Percentiles rank a stretch among this genome's conserved stretches.
Evolutionary conservation across 805 yeast species (phyloP).

Genomic region (Pichia cephalocereana): DNA sequence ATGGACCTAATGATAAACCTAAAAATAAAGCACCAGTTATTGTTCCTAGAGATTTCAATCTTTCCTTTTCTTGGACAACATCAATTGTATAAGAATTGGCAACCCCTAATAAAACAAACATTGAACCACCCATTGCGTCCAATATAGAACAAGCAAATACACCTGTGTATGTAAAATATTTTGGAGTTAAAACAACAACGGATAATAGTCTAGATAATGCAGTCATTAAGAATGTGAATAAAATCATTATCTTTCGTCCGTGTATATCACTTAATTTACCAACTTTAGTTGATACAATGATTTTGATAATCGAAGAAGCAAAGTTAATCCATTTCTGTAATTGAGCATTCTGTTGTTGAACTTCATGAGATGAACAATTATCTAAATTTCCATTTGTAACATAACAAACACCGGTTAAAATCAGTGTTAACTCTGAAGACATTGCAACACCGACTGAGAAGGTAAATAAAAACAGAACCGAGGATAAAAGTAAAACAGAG

Average conservation of each 20-base stretch:
- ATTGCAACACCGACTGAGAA: conserved; percentile 32
- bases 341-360: conserved; percentile 38
- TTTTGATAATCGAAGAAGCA: conserved; percentile 34
- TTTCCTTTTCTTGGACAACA: conserved; percentile 50
- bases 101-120: conserved; percentile 44
- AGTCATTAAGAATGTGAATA: conserved; percentile 17
- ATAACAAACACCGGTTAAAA: conserved; percentile 32
- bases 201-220: conserved; percentile 11
- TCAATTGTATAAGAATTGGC: conserved; percentile 68
- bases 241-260: conserved; percentile 49
- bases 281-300: conserved; percentile 50
- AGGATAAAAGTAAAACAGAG: conserved; percentile 39
- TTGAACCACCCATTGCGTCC: conserved; percentile 54
- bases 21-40: conserved; percentile 49
- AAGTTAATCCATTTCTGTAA: conserved; percentile 38
- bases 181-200: conserved; percentile 17
- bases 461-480: conserved; percentile 33
- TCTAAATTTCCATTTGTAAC: conserved; percentile 14
- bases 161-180: conserved; percentile 24
- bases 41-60: conserved; percentile 52
- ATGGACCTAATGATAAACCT: conserved; percentile 60
- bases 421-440: conserved; percentile 30
- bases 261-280: conserved; percentile 55
- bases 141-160: conserved; percentile 38
- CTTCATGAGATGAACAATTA: conserved; percentile 30